These are phyloP conservation scores for Groenewaldozyma auringiensis DNA, from an alignment of 1,139 yeast genomes.

Conservation along the genomic window DNA sequence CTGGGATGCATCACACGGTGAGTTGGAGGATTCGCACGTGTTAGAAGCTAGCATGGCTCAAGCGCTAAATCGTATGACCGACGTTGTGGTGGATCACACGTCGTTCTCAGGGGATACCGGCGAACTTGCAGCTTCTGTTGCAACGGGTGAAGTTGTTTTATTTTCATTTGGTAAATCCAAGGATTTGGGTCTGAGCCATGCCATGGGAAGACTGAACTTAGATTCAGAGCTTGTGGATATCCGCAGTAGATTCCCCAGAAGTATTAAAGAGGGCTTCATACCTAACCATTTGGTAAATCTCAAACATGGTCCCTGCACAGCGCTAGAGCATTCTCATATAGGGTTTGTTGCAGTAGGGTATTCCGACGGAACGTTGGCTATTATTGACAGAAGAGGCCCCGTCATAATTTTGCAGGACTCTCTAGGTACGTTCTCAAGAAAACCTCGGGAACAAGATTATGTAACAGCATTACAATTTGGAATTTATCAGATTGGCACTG, in stretches of 20 bases:
- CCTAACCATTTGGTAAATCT: slow-evolving; percentile 55
- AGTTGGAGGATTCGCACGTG: slow-evolving; percentile 51
- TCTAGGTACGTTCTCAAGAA: slow-evolving; percentile 23
- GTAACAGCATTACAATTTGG: slow-evolving; percentile 66
- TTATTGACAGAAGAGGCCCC: slow-evolving; percentile 82
- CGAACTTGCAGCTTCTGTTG: slow-evolving; percentile 67
- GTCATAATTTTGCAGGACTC: slow-evolving; percentile 55
- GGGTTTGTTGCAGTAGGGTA: slow-evolving; percentile 87
- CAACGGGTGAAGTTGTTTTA: slow-evolving; percentile 65
- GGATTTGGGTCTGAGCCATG: slow-evolving; percentile 5
- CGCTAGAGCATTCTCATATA: slow-evolving; percentile 59
- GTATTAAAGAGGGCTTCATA: slow-evolving; percentile 55
- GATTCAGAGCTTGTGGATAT: slow-evolving; percentile 23
- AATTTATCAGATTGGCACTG: slow-evolving; percentile 56
- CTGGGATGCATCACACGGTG: slow-evolving; percentile 77
- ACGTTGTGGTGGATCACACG: slow-evolving; percentile 46
- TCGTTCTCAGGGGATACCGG: slow-evolving; percentile 71
- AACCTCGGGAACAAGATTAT: slow-evolving; percentile 19
- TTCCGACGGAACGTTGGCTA: slow-evolving; percentile 62
- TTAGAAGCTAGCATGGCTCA: slow-evolving; percentile 47
- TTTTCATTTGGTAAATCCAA: slow-evolving; percentile 63
- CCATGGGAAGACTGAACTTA: slow-evolving; percentile 11
- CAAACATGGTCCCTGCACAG: slow-evolving; percentile 41
- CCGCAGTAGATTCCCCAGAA: slow-evolving; percentile 37
- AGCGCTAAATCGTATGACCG: slow-evolving; percentile 38